Evolutionary conservation across 352 stramenopile species (phyloP).

Genomic region (Globisporangium iwayamae): DNA sequence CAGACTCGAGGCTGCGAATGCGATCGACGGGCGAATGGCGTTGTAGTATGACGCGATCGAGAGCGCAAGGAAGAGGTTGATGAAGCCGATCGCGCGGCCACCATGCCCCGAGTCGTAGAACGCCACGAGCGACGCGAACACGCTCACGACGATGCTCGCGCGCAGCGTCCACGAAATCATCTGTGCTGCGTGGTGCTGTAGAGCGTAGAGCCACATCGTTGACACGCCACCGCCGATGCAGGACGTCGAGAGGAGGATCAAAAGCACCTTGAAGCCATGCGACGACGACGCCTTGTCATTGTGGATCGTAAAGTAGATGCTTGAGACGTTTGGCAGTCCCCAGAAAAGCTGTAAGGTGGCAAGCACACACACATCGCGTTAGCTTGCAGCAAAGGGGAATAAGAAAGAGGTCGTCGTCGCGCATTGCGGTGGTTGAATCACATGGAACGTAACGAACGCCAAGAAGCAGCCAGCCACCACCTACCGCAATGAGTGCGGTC

Average conservation of each 20-base stretch:
- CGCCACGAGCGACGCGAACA: slow-evolving; percentile 42
- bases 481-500: slow-evolving; percentile 58
- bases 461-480: slow-evolving; percentile 14
- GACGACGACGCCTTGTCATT: slow-evolving; percentile 44
- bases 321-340: slow-evolving; percentile 68
- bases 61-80: slow-evolving; percentile 76
- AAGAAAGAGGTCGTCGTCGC: neutral
- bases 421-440: neutral
- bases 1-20: slow-evolving; percentile 80
- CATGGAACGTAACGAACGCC: neutral
- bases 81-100: slow-evolving; percentile 77
- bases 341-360: slow-evolving; percentile 49
- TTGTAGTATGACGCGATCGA: slow-evolving; percentile 66
- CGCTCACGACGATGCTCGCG: slow-evolving; percentile 50
- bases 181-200: slow-evolving; percentile 69
- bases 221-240: slow-evolving; percentile 65
- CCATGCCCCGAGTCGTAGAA: slow-evolving; percentile 72
- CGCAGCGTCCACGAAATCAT: slow-evolving; percentile 74
- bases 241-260: slow-evolving; percentile 63
- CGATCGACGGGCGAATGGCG: slow-evolving; percentile 57
- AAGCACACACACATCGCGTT: neutral
- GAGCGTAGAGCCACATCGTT: slow-evolving; percentile 65
- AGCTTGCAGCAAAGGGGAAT: no score
- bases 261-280: slow-evolving; percentile 70
- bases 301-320: slow-evolving; percentile 80